Evolutionary conservation across 2,329 filamentous ascomycete species (phyloP).

Genomic region (Microcyclospora tardicrescens): DNA sequence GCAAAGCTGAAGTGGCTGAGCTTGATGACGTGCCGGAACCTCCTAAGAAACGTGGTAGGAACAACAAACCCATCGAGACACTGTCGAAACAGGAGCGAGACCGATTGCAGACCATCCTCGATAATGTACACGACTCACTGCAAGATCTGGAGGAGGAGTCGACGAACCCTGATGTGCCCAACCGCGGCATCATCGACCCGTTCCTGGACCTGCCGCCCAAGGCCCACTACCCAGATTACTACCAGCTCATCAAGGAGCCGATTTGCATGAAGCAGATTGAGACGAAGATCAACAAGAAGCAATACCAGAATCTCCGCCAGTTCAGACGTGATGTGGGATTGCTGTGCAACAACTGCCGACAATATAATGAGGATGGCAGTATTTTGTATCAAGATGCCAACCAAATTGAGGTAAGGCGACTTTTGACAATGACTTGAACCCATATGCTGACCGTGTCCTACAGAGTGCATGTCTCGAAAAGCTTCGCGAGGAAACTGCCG

Average conservation of each 20-base stretch:
- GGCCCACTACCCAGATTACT: slow-evolving; percentile 88
- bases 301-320: slow-evolving; percentile 70
- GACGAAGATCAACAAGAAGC: slow-evolving; percentile 89
- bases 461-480: slow-evolving; percentile 34
- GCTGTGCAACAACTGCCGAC: slow-evolving; percentile 81
- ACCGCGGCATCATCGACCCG: slow-evolving; percentile 78
- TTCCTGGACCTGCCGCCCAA: slow-evolving; percentile 87
- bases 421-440: slow-evolving; percentile 1
- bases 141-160: slow-evolving; percentile 77
- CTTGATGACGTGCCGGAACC: slow-evolving; percentile 56
- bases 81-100: slow-evolving; percentile 58
- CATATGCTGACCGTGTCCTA: slow-evolving; percentile 1
- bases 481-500: slow-evolving; percentile 40
- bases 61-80: slow-evolving; percentile 53
- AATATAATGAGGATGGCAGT: slow-evolving; percentile 93
- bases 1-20: slow-evolving; percentile 63
- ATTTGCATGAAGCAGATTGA: slow-evolving; percentile 95
- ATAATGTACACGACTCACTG: slow-evolving; percentile 62
- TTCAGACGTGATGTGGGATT: slow-evolving; percentile 71
- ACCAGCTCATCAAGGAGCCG: slow-evolving; percentile 77
- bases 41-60: slow-evolving; percentile 60
- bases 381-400: slow-evolving; percentile 86
- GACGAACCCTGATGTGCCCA: slow-evolving; percentile 40
- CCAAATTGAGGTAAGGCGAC: slow-evolving; percentile 67
- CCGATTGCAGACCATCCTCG: slow-evolving; percentile 67